Conservation (phyloP, 1,284 basidiomycete species). For the Microbotryum intermedium region DNA sequence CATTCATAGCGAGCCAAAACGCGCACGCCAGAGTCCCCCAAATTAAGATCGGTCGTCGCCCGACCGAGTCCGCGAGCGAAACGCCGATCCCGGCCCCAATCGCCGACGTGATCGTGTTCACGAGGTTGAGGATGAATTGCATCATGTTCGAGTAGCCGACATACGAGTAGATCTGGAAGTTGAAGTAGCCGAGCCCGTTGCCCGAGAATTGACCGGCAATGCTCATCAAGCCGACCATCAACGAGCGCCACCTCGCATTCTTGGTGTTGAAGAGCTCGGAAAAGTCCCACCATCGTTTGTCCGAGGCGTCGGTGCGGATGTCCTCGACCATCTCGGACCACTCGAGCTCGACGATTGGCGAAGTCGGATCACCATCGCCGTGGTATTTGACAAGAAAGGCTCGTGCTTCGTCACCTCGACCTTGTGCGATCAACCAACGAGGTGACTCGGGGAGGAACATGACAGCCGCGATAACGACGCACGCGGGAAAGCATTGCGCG, state of each 20-base stretch:
- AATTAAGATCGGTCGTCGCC: slow-evolving; percentile 35
- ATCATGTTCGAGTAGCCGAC: slow-evolving; percentile 32
- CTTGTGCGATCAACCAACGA: slow-evolving; percentile 14
- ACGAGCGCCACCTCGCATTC: neutral
- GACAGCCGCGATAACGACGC: slow-evolving; percentile 26
- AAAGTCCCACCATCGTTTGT: slow-evolving; percentile 1
- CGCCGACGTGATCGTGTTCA: slow-evolving; percentile 50
- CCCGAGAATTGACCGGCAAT: neutral
- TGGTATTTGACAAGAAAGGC: slow-evolving; percentile 23
- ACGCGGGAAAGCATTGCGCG: slow-evolving; percentile 32
- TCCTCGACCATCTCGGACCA: neutral
- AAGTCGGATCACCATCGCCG: slow-evolving; percentile 9
- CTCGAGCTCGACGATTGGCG: slow-evolving; percentile 3
- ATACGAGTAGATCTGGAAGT: slow-evolving; percentile 33
- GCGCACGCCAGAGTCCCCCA: slow-evolving; percentile 31
- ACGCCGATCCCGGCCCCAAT: slow-evolving; percentile 49
- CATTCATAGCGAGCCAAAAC: neutral
- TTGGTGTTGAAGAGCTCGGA: slow-evolving; percentile 43
- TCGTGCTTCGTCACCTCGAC: slow-evolving; percentile 10
- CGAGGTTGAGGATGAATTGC: slow-evolving; percentile 52
- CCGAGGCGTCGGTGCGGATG: slow-evolving; percentile 26
- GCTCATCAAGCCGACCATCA: neutral
- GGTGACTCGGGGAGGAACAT: slow-evolving; percentile 27
- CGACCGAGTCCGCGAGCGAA: slow-evolving; percentile 42
- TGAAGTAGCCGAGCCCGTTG: neutral